Evolutionary conservation across 139 green algal genomes (phyloP), one percentile per base, ranked within the genome.

Genomic region (Tetraselmis chui): DNA sequence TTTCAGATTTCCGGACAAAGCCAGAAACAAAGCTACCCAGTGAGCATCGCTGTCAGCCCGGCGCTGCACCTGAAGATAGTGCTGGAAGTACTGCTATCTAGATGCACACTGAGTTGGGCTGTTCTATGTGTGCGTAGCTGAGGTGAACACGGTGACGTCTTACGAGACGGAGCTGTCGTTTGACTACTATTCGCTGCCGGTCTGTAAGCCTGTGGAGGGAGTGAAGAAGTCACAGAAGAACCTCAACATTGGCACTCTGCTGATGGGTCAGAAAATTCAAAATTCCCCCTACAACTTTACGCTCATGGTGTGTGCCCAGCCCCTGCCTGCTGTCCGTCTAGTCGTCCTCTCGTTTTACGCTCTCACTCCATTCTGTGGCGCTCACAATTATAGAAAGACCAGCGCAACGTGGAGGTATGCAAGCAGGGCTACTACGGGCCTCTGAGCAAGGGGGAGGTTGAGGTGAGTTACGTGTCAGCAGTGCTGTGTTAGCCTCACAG

Each of bases 181-280:
- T 83, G 89, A 95, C 24, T 99, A 98, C 85, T 99, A 99, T 87
- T 90, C 86, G 18, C 85, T 98, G 84, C 96, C 96, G 0, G 98
- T 98, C 82, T 99, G 96, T 90, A 91, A 92, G 79, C 96, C 96
- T 1, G 28, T 80, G 1, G 93, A 94, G 83, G 96, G 94, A 2
- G 85, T 97, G 1, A 84, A 94, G 31, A 90, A 87, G 30, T 85
- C 92, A 1, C 78, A 89, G 1, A 89, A 86, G 80, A 89, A 86
- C 32, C 91, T 97, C 31, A 99, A 99, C 85, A 91, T 95, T 26
- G 96, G 96, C 59, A 98, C 97, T 22, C 91, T 99, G 18, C 80
- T 98, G 31, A 88, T 94, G 83, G 95, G 95, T 27, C 90, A 96
- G 5, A 83, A 90, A n/a, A 97, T 97, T 31, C 86, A 98, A 74